phyloP scores from a whole-genome alignment of 2,329 filamentous ascomycete genomes.

The Cercospora zeae-maydis region DNA sequence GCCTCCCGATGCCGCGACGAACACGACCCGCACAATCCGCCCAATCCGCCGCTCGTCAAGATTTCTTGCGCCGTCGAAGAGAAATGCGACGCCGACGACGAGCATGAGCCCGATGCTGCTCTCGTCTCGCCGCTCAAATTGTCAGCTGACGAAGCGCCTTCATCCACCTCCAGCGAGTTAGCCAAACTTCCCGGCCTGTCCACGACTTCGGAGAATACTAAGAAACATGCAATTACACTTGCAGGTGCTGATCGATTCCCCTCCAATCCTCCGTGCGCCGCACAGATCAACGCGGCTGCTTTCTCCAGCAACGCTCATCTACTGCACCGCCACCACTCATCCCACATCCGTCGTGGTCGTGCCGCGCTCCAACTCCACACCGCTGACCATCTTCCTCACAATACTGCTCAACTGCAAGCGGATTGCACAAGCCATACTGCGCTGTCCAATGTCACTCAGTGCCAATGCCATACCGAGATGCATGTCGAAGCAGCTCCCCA shows the following conservation, averaged over 20 bases:
- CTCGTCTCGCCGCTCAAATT: background rate
- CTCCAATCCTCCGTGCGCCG: background rate
- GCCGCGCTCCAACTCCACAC: background rate
- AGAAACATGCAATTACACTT: too few relatives aligned
- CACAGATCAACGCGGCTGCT: background rate
- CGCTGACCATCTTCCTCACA: background rate
- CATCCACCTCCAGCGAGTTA: background rate
- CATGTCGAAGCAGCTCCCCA: background rate
- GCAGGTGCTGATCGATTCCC: too few relatives aligned
- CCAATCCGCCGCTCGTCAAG: background rate
- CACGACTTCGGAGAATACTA: background rate
- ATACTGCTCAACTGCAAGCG: background rate
- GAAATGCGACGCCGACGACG: background rate
- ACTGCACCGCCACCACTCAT: background rate
- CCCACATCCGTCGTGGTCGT: background rate
- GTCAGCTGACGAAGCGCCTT: background rate
- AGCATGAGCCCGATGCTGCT: background rate
- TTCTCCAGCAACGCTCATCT: background rate
- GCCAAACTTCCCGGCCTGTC: background rate
- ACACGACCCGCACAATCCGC: background rate
- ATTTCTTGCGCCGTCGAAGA: background rate
- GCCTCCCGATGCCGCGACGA: background rate
- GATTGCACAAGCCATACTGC: background rate
- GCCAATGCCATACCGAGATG: background rate
- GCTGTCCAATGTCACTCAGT: background rate